Base-by-base conservation (phyloP, 169 alveolate genomes). In the Plasmodium malariae region DNA sequence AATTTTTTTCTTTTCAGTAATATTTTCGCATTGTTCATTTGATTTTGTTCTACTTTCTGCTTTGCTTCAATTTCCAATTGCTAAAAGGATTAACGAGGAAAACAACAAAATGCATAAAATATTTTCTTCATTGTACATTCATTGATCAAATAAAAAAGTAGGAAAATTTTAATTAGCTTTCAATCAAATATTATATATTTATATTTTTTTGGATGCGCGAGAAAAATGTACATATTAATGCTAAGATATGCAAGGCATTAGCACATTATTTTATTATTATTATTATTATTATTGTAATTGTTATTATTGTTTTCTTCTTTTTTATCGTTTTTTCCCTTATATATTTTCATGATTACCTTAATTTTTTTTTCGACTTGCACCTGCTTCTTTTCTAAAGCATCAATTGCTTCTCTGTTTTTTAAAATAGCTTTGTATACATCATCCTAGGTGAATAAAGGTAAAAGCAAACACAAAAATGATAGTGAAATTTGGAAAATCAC, bases 1-100 rank as follows among this genome's bases (percentile, higher is more conserved):
- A 94, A 72, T 72, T 94, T 92, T 93, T 94, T 94, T 43, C 94
- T 49, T 67, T 93, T 88, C 60, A 94, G 59, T 32, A 90, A 92
- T 72, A 83, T 89, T 68, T 92, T 65, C 17, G 96, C 96, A 83
- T 54, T 83, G 71, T 43, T 83, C 85, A 83, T 83, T 65, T 83
- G 91, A 32, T 83, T 83, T 67, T 83, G 80, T 14, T 83, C 73
- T 12, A 83, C 91, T 54, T 83, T 83, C 24, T 83, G 91, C n/a
- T 83, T 83, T 55, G 83, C 85, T 34, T 83, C 91, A 49, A 83
- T 65, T 67, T 83, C 91, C 21, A 83, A 40, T 83, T 83, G 91
- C 91, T 83, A 51, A 37, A 63, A 60, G 14, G 32, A 36, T n/a
- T 40, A 40, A 45, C n/a, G 28, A 32, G 30, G 28, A 63, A 34